Percentiles rank a stretch among this genome's conserved stretches.
Evolutionary conservation across 2,329 filamentous ascomycete genomes (phyloP).

Genomic region (Cordyceps sp.): DNA sequence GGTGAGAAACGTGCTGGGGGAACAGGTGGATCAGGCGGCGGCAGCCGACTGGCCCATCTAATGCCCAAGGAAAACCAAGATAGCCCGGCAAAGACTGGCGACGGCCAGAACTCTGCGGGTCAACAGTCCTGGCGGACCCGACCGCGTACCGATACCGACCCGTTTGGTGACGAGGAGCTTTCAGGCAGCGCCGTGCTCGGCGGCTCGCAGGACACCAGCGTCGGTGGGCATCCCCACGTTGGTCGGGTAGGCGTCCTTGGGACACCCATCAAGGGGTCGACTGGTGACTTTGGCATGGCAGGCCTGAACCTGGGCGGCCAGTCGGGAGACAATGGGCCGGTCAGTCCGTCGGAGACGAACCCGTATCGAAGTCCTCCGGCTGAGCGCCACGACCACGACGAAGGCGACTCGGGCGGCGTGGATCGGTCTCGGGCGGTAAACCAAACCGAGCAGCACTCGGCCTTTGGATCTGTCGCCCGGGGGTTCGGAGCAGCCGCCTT

Average conservation of each 20-base stretch:
- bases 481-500: slow-evolving; percentile 33
- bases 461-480: slow-evolving; percentile 37
- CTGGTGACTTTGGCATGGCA: slow-evolving; percentile 46
- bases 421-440: slow-evolving; percentile 27
- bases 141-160: slow-evolving; percentile 57
- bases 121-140: slow-evolving; percentile 39
- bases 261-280: slow-evolving; percentile 35
- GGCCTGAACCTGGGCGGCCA: slow-evolving; percentile 40
- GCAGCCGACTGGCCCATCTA: slow-evolving; percentile 74
- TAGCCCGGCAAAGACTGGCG: slow-evolving; percentile 36
- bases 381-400: slow-evolving; percentile 51
- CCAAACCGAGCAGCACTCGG: slow-evolving; percentile 21
- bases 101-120: slow-evolving; percentile 24
- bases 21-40: slow-evolving; percentile 55
- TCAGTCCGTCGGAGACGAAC: slow-evolving; percentile 90
- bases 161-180: slow-evolving; percentile 50
- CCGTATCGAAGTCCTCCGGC: slow-evolving; percentile 84
- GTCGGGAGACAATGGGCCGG: slow-evolving; percentile 47
- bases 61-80: slow-evolving; percentile 66
- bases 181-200: slow-evolving; percentile 58
- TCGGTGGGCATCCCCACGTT: slow-evolving; percentile 9
- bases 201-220: slow-evolving; percentile 55
- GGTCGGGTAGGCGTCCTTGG: slow-evolving; percentile 27
- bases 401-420: slow-evolving; percentile 34
- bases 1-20: slow-evolving; percentile 62